These are phyloP conservation scores for Eutypella sp. DNA, from an alignment of 2,329 filamentous ascomycete genomes.

Conservation along the genomic window DNA sequence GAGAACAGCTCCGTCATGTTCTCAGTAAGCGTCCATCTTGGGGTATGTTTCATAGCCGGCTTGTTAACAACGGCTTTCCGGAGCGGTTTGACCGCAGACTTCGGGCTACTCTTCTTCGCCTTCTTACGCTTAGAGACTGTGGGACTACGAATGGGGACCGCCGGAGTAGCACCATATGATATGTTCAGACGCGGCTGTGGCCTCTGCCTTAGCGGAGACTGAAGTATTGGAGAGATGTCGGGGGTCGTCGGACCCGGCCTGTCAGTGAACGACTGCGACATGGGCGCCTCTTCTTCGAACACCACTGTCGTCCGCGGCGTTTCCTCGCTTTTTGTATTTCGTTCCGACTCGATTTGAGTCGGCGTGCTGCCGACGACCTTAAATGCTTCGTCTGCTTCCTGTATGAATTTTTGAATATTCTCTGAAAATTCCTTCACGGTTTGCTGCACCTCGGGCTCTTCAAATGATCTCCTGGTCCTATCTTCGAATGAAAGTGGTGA, in stretches of 20 bases:
- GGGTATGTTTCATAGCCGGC: slow-evolving; percentile 24
- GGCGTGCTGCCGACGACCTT: slow-evolving; percentile 38
- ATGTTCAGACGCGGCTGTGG: slow-evolving; percentile 9
- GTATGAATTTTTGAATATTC: slow-evolving; percentile 40
- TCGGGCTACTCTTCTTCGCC: slow-evolving; percentile 39
- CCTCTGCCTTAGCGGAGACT: slow-evolving; percentile 13
- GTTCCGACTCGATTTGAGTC: slow-evolving; percentile 29
- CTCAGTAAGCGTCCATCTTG: slow-evolving; percentile 50
- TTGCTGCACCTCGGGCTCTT: slow-evolving; percentile 5
- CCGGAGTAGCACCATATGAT: slow-evolving; percentile 6
- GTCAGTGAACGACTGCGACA: slow-evolving; percentile 15
- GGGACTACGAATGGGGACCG: slow-evolving; percentile 20
- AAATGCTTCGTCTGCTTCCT: slow-evolving; percentile 47
- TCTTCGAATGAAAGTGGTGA: slow-evolving; percentile 22
- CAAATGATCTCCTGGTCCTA: slow-evolving; percentile 17
- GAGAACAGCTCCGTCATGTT: slow-evolving; percentile 54
- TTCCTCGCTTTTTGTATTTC: slow-evolving; percentile 21
- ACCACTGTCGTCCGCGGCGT: slow-evolving; percentile 18
- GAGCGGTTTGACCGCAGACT: too few species aligned
- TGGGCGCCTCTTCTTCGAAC: not conserved
- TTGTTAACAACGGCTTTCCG: slow-evolving; percentile 19
- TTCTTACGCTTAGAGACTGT: slow-evolving; percentile 35
- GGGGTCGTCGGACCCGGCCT: slow-evolving; percentile 23
- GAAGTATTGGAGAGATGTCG: slow-evolving; percentile 12
- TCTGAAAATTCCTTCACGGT: slow-evolving; percentile 24